Percentiles rank a stretch among this genome's conserved stretches.
phyloP scores from a whole-genome alignment of 768 basidiomycete genomes.

The Xerocomellus amylosporus region DNA sequence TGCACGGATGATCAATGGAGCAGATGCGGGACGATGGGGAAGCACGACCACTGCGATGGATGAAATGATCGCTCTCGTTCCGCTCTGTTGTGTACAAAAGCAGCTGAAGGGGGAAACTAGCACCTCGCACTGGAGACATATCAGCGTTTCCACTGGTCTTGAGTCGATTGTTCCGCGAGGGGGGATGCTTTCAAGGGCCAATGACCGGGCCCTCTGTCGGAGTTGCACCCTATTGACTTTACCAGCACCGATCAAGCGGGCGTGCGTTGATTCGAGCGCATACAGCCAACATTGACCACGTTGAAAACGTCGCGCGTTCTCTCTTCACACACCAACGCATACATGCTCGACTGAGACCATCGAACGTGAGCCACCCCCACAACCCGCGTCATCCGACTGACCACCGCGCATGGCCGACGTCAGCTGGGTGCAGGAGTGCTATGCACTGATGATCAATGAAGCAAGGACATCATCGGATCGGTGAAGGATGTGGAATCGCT shows the following conservation, averaged over 20 bases:
- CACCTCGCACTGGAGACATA: not conserved
- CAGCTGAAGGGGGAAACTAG: too few species aligned
- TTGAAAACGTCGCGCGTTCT: too few species aligned
- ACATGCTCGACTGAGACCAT: not conserved
- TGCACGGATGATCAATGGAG: not conserved
- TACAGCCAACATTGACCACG: not conserved
- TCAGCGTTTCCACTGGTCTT: too few species aligned
- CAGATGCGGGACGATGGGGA: not conserved
- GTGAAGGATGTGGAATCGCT: not conserved
- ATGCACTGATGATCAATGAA: not conserved
- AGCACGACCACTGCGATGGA: not conserved
- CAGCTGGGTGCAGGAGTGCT: constrained; percentile 2
- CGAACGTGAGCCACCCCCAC: constrained; percentile 1
- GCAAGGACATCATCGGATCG: not conserved
- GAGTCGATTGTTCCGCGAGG: not conserved
- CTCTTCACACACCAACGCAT: not conserved
- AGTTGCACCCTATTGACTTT: too few species aligned
- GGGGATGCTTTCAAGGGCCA: too few species aligned
- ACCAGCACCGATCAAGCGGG: not conserved
- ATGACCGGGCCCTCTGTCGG: too few species aligned
- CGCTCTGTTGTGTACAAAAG: not conserved
- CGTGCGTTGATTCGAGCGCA: not conserved
- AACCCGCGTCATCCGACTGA: not conserved
- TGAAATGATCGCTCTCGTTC: not conserved
- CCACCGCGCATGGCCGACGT: not conserved